Percentiles rank a stretch among this genome's conserved stretches.
Conservation (phyloP, 352 stramenopile species). For the Peronospora destructor region DNA sequence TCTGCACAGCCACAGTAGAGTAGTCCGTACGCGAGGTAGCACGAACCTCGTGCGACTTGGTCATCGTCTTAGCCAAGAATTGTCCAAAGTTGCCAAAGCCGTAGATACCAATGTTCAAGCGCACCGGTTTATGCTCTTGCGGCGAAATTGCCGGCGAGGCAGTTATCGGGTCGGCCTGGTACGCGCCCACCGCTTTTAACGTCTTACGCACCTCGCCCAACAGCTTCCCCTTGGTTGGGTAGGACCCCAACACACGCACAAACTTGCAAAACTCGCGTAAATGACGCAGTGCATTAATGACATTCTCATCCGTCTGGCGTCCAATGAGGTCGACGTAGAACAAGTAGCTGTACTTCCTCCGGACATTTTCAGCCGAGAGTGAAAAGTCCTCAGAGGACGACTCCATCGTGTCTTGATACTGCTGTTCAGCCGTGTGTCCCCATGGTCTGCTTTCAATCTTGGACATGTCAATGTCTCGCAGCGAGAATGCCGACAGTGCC, state of each 20-base stretch:
- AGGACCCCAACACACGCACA: slow-evolving; percentile 84
- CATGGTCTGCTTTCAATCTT: slow-evolving; percentile 79
- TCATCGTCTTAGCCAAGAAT: slow-evolving; percentile 94
- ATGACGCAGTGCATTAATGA: slow-evolving; percentile 79
- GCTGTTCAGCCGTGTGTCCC: slow-evolving; percentile 56
- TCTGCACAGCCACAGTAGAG: slow-evolving; percentile 32
- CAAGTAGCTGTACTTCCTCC: slow-evolving; percentile 74
- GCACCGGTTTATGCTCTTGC: slow-evolving; percentile 23
- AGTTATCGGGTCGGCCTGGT: slow-evolving; percentile 24
- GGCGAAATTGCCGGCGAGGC: slow-evolving; percentile 22
- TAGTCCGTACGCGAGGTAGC: slow-evolving; percentile 87
- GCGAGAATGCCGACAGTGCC: slow-evolving; percentile 59
- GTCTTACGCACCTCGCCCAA: slow-evolving; percentile 48
- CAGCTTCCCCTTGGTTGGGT: slow-evolving; percentile 70
- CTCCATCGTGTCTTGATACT: slow-evolving; percentile 27
- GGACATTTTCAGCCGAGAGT: slow-evolving; percentile 61
- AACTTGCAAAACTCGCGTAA: slow-evolving; percentile 85
- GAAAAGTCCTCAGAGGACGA: slow-evolving; percentile 88
- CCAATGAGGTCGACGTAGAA: slow-evolving; percentile 80
- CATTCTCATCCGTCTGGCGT: slow-evolving; percentile 63
- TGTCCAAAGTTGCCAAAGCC: slow-evolving; percentile 97
- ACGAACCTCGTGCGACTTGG: slow-evolving; percentile 87
- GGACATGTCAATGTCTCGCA: slow-evolving; percentile 66
- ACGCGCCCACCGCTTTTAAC: slow-evolving; percentile 45
- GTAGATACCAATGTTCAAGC: slow-evolving; percentile 93